Evolutionary conservation across 202 grass and related monocot species (phyloP).

Genomic region (Saccharum hybrid): DNA sequence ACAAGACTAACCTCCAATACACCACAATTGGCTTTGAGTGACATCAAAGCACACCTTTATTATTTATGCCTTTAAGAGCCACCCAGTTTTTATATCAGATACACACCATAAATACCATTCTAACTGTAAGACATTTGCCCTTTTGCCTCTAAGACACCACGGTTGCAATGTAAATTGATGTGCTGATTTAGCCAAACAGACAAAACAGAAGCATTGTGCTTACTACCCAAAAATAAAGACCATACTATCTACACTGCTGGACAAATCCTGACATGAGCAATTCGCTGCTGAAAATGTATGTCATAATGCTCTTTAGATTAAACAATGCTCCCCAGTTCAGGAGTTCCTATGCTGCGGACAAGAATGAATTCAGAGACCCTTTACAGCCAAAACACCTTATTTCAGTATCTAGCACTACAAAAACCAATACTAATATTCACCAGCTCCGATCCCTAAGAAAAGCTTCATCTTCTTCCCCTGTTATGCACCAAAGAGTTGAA

Average conservation of each 20-base stretch:
- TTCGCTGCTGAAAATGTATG: not conserved
- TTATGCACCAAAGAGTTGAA: not conserved
- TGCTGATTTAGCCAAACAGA: not conserved
- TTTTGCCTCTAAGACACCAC: not conserved
- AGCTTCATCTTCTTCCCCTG: not conserved
- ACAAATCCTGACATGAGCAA: not conserved
- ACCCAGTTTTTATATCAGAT: not conserved
- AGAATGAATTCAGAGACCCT: constrained; percentile 19
- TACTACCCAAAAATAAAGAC: not conserved
- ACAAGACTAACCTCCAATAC: not conserved
- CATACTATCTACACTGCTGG: not conserved
- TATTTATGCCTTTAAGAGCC: not conserved
- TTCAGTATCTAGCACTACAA: not conserved
- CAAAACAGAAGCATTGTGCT: not conserved
- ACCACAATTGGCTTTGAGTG: not conserved
- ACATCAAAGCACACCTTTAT: not conserved
- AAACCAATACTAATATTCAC: constrained; percentile 2
- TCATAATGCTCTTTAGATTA: not conserved
- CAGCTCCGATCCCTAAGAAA: not conserved
- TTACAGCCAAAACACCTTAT: not conserved
- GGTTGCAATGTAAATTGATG: not conserved
- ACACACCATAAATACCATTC: not conserved
- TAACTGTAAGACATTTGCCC: not conserved
- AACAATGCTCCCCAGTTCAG: not conserved
- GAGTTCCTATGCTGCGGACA: not conserved